These are phyloP conservation scores for Cnidoscolus chayamansa DNA, from an alignment of 441 rosid genomes.

Conservation along the genomic window DNA sequence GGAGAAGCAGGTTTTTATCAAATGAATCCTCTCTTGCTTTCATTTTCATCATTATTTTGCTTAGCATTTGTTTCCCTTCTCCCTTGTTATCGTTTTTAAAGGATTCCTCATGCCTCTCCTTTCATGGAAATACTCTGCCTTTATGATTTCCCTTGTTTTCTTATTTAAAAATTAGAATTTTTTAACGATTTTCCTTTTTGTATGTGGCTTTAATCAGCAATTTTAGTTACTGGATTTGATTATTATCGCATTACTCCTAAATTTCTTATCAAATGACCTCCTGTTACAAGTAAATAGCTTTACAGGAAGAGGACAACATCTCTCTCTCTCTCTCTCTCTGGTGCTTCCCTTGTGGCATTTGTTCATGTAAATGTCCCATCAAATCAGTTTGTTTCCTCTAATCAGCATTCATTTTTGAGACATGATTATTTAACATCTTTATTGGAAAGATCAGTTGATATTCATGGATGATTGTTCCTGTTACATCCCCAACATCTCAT, in stretches of 20 bases:
- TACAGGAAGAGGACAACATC: too few relatives aligned
- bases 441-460: not conserved
- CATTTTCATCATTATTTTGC: not conserved
- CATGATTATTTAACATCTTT: too few relatives aligned
- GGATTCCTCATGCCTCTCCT: too few relatives aligned
- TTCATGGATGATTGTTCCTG: not conserved
- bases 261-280: not conserved
- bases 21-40: not conserved
- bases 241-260: not conserved
- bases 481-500: not conserved
- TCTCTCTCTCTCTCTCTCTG: too few relatives aligned
- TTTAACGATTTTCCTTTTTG: not conserved
- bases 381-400: too few relatives aligned
- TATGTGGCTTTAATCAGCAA: not conserved
- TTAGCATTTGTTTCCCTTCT: not conserved
- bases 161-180: not conserved
- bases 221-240: not conserved
- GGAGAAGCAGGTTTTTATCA: constrained; percentile 71
- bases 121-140: not conserved
- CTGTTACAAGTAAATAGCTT: too few relatives aligned
- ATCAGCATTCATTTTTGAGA: too few relatives aligned
- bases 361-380: too few relatives aligned
- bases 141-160: not conserved
- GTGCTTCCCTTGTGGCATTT: too few relatives aligned
- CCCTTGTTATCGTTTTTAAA: not conserved